Conservation (phyloP, 306 rosid species). For the Begonia loranthoides region DNA sequence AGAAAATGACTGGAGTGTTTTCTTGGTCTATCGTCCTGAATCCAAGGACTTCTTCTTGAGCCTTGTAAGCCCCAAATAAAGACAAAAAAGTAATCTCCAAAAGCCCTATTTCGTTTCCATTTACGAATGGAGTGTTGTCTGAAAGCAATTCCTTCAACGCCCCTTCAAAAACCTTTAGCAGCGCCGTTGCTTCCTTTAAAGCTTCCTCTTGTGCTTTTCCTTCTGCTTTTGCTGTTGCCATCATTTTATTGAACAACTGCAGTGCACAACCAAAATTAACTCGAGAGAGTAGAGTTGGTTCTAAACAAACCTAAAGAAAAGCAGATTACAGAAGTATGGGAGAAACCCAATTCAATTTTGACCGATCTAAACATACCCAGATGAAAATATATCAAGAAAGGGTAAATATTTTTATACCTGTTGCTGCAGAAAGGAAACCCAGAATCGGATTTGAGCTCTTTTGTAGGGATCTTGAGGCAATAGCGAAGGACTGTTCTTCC, state of each 20-base stretch:
- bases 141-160: conserved; percentile 11
- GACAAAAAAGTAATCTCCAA: conserved; percentile 11
- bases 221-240: neutral
- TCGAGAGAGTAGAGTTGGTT: neutral
- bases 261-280: neutral
- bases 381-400: neutral
- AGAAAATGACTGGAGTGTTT: conserved; percentile 9
- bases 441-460: conserved; percentile 20
- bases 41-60: conserved; percentile 20
- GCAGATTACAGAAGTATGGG: neutral
- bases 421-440: conserved; percentile 16
- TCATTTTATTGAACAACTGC: conserved; percentile 13
- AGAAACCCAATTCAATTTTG: neutral
- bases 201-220: conserved; percentile 21
- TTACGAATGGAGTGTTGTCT: conserved; percentile 1
- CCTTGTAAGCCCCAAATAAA: conserved; percentile 10
- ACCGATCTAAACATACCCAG: neutral
- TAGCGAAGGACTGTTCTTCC: conserved; percentile 11
- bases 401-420: conserved; percentile 11
- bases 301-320: no score
- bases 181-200: conserved; percentile 4
- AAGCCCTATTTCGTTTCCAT: conserved; percentile 9
- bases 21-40: conserved; percentile 11
- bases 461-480: conserved; percentile 15
- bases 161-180: conserved; percentile 11